These are phyloP conservation scores for Daldinia loculata DNA, from an alignment of 495 filamentous ascomycete species.

Conservation along the genomic window DNA sequence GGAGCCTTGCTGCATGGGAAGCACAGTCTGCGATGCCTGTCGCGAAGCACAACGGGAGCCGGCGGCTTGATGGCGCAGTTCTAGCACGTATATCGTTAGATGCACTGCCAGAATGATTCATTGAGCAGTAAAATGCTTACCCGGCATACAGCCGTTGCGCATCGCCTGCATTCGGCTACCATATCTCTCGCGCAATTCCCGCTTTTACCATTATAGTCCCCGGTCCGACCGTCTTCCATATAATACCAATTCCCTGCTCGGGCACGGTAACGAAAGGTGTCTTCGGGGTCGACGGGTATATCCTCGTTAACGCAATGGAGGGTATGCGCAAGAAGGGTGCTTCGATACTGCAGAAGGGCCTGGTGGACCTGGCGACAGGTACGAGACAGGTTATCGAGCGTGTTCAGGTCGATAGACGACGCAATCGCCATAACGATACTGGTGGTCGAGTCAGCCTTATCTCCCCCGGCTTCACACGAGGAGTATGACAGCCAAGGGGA, in stretches of 20 bases:
- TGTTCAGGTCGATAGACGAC: slow-evolving; percentile 80
- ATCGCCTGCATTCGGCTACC: slow-evolving; percentile 82
- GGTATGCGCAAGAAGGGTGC: slow-evolving; percentile 72
- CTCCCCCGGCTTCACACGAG: slow-evolving; percentile 26
- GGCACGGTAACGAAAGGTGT: slow-evolving; percentile 59
- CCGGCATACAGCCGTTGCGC: slow-evolving; percentile 78
- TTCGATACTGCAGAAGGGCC: slow-evolving; percentile 78
- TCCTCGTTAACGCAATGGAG: slow-evolving; percentile 79
- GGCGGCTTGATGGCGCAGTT: slow-evolving; percentile 88
- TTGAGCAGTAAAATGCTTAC: slow-evolving; percentile 56
- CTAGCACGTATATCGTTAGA: slow-evolving; percentile 53
- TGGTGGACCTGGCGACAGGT: slow-evolving; percentile 82
- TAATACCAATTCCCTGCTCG: slow-evolving; percentile 62
- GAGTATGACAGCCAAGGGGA: slow-evolving; percentile 31
- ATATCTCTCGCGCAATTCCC: slow-evolving; percentile 83
- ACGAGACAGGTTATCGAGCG: slow-evolving; percentile 78
- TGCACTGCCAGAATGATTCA: neutral
- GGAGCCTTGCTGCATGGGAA: slow-evolving; percentile 73
- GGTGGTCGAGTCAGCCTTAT: slow-evolving; percentile 42
- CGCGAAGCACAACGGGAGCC: slow-evolving; percentile 63
- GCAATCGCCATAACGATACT: slow-evolving; percentile 82
- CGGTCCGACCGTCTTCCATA: slow-evolving; percentile 52
- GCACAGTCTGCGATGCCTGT: slow-evolving; percentile 82
- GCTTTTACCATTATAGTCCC: slow-evolving; percentile 65
- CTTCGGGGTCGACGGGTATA: slow-evolving; percentile 56